phyloP scores from a whole-genome alignment of 176 grass and related monocot genomes.

The Aegilops umbellulata region DNA sequence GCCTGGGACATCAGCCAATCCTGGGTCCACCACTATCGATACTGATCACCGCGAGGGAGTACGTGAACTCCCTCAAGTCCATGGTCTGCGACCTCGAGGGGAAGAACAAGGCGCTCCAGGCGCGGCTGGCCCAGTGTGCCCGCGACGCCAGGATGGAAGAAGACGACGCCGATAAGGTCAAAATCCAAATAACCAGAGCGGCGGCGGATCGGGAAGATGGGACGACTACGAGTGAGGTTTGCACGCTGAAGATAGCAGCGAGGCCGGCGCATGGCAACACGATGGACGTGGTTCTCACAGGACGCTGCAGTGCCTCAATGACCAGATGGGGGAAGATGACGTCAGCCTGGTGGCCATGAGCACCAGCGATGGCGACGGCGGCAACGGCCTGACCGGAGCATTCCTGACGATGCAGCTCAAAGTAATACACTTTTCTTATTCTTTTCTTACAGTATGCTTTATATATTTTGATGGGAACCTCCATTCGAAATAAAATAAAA shows the following conservation, averaged over 20 bases:
- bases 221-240: not conserved
- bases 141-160: not conserved
- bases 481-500: not conserved
- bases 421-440: constrained; percentile 30
- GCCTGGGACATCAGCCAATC: too few relatives aligned
- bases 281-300: constrained; percentile 46
- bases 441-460: not conserved
- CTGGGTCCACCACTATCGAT: too few relatives aligned
- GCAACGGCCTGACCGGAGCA: not conserved
- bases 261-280: constrained; percentile 28
- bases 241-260: constrained; percentile 43
- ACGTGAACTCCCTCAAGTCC: constrained; percentile 56
- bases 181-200: constrained; percentile 45
- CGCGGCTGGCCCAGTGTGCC: not conserved
- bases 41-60: constrained; percentile 66
- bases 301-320: constrained; percentile 54
- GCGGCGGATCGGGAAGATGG: not conserved
- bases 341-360: constrained; percentile 50
- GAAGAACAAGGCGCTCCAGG: constrained; percentile 66
- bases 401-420: constrained; percentile 48
- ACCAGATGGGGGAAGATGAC: constrained; percentile 23
- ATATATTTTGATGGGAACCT: not conserved
- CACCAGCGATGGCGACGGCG: not conserved
- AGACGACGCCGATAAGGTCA: not conserved
- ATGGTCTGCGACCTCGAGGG: constrained; percentile 62